These are phyloP conservation scores for Cercospora janseana DNA, from an alignment of 2,329 filamentous ascomycete species.

Conservation along the genomic window DNA sequence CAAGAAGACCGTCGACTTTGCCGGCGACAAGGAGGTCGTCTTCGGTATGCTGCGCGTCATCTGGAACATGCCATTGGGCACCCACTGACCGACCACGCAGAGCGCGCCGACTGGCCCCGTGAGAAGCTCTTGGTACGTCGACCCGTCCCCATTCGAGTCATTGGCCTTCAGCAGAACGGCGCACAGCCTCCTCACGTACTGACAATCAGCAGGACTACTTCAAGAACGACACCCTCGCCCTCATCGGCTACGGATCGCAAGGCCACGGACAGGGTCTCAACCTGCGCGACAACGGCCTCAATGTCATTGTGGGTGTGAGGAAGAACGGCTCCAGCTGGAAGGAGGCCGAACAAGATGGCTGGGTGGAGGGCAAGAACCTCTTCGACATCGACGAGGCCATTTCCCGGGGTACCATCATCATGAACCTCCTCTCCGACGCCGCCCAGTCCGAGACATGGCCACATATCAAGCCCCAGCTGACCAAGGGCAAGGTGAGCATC, in stretches of 20 bases:
- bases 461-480: conserved; percentile 93
- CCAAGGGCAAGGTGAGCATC: conserved; percentile 85
- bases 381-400: conserved; percentile 99
- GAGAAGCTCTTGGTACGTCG: conserved; percentile 88
- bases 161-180: not conserved
- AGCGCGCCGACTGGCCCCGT: conserved; percentile 96
- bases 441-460: conserved; percentile 99
- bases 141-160: conserved; percentile 11
- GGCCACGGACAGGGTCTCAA: conserved; percentile 99
- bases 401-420: conserved; percentile 86
- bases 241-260: conserved; percentile 98
- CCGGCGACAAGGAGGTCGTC: conserved; percentile 89
- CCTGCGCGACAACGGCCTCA: conserved; percentile 98
- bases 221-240: conserved; percentile 98
- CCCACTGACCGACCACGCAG: conserved; percentile 48
- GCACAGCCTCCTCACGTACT: conserved; percentile 23
- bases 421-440: conserved; percentile 98
- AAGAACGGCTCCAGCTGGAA: conserved; percentile 99
- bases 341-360: conserved; percentile 94
- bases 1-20: conserved; percentile 99
- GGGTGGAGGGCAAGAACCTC: conserved; percentile 97
- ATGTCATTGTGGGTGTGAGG: conserved; percentile 97
- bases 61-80: conserved; percentile 15
- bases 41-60: conserved; percentile 63
- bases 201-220: conserved; percentile 76